Evolutionary conservation across 2,329 filamentous ascomycete genomes (phyloP).

Genomic region (Acrocalymma vagum): DNA sequence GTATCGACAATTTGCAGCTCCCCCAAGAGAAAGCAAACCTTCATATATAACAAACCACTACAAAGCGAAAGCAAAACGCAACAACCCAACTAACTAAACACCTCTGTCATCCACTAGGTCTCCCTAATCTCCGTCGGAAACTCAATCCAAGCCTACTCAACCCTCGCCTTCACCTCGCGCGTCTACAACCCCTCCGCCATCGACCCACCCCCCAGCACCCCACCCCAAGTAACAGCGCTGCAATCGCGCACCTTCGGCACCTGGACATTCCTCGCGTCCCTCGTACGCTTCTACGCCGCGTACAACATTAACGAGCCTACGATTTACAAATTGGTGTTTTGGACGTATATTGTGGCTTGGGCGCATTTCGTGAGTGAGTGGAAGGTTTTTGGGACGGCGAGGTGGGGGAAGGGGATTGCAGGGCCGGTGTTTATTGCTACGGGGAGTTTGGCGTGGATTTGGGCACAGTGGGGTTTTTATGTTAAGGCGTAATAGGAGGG

Average conservation of each 20-base stretch:
- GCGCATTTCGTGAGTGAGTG: constrained; percentile 84
- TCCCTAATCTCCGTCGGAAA: constrained; percentile 85
- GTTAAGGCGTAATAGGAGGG: constrained; percentile 49
- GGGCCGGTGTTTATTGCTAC: constrained; percentile 67
- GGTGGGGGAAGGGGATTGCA: constrained; percentile 66
- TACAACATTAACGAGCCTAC: constrained; percentile 78
- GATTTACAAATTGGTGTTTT: constrained; percentile 81
- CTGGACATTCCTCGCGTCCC: constrained; percentile 81
- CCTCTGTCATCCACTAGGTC: constrained; percentile 63
- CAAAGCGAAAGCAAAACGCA: no score
- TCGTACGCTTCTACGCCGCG: constrained; percentile 83
- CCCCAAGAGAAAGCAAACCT: no score
- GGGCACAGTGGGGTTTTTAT: constrained; percentile 74
- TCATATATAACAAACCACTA: no score
- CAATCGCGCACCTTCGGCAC: constrained; percentile 84
- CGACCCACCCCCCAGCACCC: constrained; percentile 45
- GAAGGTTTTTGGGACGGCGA: constrained; percentile 78
- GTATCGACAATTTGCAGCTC: no score
- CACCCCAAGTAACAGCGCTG: constrained; percentile 72
- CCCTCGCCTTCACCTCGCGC: constrained; percentile 82
- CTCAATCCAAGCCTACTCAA: constrained; percentile 82
- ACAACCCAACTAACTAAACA: constrained; percentile 10
- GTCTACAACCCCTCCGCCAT: constrained; percentile 76
- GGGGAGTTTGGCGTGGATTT: constrained; percentile 68
- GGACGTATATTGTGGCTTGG: constrained; percentile 82